These are phyloP conservation scores for Centrapalus pauciflorus DNA, from an alignment of 129 eudicot species.

Conservation along the genomic window DNA sequence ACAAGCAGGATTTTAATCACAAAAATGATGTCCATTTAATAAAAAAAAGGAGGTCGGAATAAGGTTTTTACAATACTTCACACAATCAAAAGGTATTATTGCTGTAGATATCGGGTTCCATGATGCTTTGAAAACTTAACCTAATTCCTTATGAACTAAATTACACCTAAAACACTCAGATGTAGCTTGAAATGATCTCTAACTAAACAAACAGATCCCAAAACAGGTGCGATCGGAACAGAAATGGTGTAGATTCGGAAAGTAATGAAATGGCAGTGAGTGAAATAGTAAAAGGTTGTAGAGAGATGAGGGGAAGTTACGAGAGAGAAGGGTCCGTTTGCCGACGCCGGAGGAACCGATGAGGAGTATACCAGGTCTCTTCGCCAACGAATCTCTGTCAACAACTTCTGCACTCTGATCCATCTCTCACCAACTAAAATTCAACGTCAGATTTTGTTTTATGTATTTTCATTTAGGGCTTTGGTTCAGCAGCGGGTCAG, in stretches of 20 bases:
- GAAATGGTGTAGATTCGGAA: neutral
- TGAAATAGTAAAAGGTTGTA: neutral
- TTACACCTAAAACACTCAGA: neutral
- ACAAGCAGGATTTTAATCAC: neutral
- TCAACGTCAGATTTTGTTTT: neutral
- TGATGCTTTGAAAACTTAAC: neutral
- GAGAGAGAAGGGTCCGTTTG: conserved; percentile 75
- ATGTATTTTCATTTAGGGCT: no score
- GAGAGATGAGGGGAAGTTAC: conserved; percentile 30
- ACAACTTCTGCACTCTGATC: conserved; percentile 2
- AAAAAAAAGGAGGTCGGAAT: neutral
- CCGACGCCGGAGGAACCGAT: conserved; percentile 87
- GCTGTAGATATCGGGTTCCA: neutral
- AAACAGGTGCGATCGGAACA: conserved; percentile 7
- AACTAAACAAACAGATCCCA: neutral
- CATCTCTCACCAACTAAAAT: conserved; percentile 20
- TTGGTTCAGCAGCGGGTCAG: no score
- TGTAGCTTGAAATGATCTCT: neutral
- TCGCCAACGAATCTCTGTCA: conserved; percentile 44
- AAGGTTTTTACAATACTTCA: neutral
- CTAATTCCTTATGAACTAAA: conserved; percentile 6
- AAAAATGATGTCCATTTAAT: neutral
- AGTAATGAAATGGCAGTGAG: neutral
- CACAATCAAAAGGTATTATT: neutral
- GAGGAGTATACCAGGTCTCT: conserved; percentile 66